These are phyloP conservation scores for Curvularia spicifera DNA, from an alignment of 2,329 filamentous ascomycete species.

Conservation along the genomic window DNA sequence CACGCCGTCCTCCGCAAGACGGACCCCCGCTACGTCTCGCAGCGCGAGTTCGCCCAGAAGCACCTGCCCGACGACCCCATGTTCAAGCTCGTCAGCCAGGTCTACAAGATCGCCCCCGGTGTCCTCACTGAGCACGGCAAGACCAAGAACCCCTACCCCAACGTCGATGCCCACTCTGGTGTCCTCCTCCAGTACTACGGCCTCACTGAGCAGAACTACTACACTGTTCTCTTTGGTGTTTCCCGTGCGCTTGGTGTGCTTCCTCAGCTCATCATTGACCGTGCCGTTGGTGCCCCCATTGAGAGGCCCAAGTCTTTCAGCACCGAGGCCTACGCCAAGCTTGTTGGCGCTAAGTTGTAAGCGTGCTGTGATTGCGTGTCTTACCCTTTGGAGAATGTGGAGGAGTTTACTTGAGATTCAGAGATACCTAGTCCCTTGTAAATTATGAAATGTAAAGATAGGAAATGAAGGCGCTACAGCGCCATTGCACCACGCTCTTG, in stretches of 20 bases:
- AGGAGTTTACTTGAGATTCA: conserved; percentile 31
- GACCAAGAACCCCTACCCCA: conserved; percentile 99
- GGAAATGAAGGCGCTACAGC: conserved; percentile 33
- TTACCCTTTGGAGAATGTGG: conserved; percentile 19
- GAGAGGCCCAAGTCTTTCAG: conserved; percentile 99
- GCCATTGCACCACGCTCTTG: conserved; percentile 41
- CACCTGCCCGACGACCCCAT: conserved; percentile 96
- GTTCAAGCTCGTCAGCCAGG: conserved; percentile 99
- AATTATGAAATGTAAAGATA: conserved; percentile 46
- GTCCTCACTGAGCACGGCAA: conserved; percentile 99
- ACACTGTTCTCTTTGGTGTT: conserved; percentile 99
- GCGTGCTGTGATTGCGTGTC: conserved; percentile 16
- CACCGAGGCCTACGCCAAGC: conserved; percentile 94
- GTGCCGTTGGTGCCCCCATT: conserved; percentile 93
- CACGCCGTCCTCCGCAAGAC: conserved; percentile 99
- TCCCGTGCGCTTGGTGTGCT: conserved; percentile 97
- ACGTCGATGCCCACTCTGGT: conserved; percentile 98
- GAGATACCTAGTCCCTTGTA: conserved; percentile 45
- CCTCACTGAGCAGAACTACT: conserved; percentile 98
- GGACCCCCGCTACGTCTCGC: conserved; percentile 96
- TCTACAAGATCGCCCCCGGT: conserved; percentile 99
- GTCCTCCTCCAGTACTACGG: conserved; percentile 99
- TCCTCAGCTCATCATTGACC: conserved; percentile 99
- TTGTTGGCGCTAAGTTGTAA: conserved; percentile 90
- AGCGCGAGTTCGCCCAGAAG: conserved; percentile 94